phyloP scores from a whole-genome alignment of 805 yeast species.

The Debaryomyces hansenii region DNA sequence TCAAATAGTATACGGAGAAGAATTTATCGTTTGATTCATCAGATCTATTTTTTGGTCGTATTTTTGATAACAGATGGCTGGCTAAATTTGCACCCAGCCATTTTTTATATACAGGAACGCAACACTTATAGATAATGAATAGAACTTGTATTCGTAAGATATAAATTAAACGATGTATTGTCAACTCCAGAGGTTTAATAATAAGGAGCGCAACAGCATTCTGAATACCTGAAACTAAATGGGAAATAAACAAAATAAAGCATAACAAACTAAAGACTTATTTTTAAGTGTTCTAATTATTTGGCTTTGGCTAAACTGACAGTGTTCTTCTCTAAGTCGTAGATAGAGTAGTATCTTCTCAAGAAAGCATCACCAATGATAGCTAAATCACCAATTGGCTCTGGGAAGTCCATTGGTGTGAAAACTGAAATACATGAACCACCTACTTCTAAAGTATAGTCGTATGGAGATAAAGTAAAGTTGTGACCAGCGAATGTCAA shows the following conservation, averaged over 20 bases:
- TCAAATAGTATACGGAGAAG: too few relatives aligned
- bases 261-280: too few relatives aligned
- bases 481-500: slow-evolving; percentile 87
- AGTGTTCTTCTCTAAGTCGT: slow-evolving; percentile 86
- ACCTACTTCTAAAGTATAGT: slow-evolving; percentile 89
- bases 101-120: background rate
- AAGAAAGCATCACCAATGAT: slow-evolving; percentile 97
- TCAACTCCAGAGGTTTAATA: too few relatives aligned
- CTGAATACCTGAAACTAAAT: too few relatives aligned
- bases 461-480: slow-evolving; percentile 86
- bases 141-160: too few relatives aligned
- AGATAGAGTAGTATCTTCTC: slow-evolving; percentile 91
- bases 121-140: too few relatives aligned
- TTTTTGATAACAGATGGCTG: background rate
- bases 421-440: slow-evolving; percentile 96
- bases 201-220: too few relatives aligned
- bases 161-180: too few relatives aligned
- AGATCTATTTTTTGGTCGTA: background rate
- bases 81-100: background rate
- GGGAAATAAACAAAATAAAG: too few relatives aligned
- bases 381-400: slow-evolving; percentile 94
- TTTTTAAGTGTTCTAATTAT: slow-evolving; percentile 7
- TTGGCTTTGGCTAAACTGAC: slow-evolving; percentile 89
- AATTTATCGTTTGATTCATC: too few relatives aligned
- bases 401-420: slow-evolving; percentile 97